Base-by-base conservation (phyloP, 305 asterid genomes). In the Rubia balearica region DNA sequence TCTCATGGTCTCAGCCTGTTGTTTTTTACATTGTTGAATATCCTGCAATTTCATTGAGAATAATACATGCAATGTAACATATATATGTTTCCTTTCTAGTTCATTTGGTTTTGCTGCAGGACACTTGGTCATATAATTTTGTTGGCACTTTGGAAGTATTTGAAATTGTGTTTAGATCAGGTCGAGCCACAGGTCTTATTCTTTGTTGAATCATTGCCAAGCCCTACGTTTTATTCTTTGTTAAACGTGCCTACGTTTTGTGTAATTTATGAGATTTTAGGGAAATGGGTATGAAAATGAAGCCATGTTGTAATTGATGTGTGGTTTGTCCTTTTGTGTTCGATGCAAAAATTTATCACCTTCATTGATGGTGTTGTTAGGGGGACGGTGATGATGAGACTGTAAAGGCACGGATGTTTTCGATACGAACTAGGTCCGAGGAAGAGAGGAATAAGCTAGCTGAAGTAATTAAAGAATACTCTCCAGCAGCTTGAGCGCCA, bases 391-490 rank as follows among this genome's bases (percentile, higher is more conserved):
- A 87, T 61, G 74, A 81, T 43, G 86, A 82, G 14, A n/a, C 62
- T 8, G 91, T 86, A 59, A 85, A 86, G 61, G 93, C 96, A 36
- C 90, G 87, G 59, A 94, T 92, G n/a, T 94, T 81, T 83, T 84
- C 90, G 86, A 85, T 94, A 73, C 87, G 87, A 81, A 85, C 88
- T 0, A 94, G 85, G 81, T 78, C 86, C 0, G 85, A 69, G 75
- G 96, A 88, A 69, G 97, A 86, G 68, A 83, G 97, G 42, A 80
- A 93, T 79, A 88, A 93, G 70, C 88, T 93, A 60, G 95, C 90
- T 24, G 88, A 90, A 74, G 85, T 78, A 43, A 91, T 94, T 57
- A 83, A 88, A 77, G 98, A 91, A 65, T 83, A 85, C 49, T 90
- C 98, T 38, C 98, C 98, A 71, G 72, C 86, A 70, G 74, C 74